Evolutionary conservation across 371 early-diverging fungal species (phyloP).

Genomic region (Umbelopsis sp.): DNA sequence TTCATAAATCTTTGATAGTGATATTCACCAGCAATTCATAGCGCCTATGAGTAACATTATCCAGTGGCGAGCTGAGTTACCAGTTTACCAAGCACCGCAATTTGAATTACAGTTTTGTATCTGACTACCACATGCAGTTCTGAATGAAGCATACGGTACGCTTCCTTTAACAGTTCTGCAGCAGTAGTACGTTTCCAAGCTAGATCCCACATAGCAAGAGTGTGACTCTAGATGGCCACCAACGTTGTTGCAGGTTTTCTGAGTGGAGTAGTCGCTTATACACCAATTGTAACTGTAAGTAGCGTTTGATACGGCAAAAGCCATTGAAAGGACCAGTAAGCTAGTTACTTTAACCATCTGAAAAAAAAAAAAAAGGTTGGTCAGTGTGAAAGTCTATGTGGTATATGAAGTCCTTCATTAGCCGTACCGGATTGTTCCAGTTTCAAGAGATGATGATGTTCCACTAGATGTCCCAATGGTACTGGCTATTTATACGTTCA

Average conservation of each 20-base stretch:
- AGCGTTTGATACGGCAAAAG: not conserved
- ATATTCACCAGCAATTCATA: too few species aligned
- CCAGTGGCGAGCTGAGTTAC: too few species aligned
- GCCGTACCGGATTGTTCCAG: too few species aligned
- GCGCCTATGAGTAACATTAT: too few species aligned
- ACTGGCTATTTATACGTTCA: too few species aligned
- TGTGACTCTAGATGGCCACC: not conserved
- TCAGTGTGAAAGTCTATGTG: too few species aligned
- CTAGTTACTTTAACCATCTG: not conserved
- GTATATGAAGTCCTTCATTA: too few species aligned
- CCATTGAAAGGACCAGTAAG: not conserved
- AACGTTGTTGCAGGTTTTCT: not conserved
- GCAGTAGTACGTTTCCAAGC: not conserved
- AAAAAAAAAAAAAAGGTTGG: not conserved
- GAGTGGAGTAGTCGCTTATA: not conserved
- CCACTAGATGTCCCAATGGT: too few species aligned
- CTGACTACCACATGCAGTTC: not conserved
- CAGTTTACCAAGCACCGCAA: constrained; percentile 3
- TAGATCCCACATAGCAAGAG: not conserved
- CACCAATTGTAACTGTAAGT: not conserved
- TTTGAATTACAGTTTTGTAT: not conserved
- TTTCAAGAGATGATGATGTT: too few species aligned
- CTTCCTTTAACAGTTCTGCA: not conserved
- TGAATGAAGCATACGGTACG: not conserved
- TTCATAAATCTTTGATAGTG: too few species aligned